Evolutionary conservation across 1,139 yeast genomes (phyloP).

Genomic region (Diutina rugosa): DNA sequence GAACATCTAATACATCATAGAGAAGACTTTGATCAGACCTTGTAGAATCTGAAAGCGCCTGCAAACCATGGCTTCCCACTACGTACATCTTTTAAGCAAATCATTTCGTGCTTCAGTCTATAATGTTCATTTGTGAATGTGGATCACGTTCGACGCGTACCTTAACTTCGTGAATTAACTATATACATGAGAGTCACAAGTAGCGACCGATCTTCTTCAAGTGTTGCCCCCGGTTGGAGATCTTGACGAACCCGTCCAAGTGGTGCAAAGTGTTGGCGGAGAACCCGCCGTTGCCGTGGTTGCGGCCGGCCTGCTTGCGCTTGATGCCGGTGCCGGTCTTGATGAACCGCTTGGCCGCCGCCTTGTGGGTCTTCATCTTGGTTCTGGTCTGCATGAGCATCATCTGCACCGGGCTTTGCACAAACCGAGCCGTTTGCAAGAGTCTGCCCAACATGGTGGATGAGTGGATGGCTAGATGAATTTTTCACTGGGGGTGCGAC

Average conservation of each 20-base stretch:
- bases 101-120: background rate
- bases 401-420: background rate
- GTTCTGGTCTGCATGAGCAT: constrained; percentile 25
- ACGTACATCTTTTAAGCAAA: too few species aligned
- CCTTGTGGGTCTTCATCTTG: constrained; percentile 53
- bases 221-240: constrained; percentile 37
- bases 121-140: background rate
- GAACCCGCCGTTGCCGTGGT: constrained; percentile 91
- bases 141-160: background rate
- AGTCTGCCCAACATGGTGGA: background rate
- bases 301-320: constrained; percentile 73
- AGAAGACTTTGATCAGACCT: background rate
- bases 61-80: too few species aligned
- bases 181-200: background rate
- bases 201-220: constrained; percentile 38
- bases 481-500: background rate
- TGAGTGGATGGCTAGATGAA: background rate
- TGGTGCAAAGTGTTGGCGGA: constrained; percentile 49
- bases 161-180: background rate
- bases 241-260: constrained; percentile 50
- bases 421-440: constrained; percentile 1
- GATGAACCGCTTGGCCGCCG: constrained; percentile 77
- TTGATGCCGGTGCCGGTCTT: constrained; percentile 40
- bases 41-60: too few species aligned
- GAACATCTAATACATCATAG: background rate